A percentile compares a stretch with the other conserved stretches of the same genome.
These are phyloP conservation scores for Berberis vulgaris DNA, from an alignment of 164 flowering plant species.

Conservation along the genomic window DNA sequence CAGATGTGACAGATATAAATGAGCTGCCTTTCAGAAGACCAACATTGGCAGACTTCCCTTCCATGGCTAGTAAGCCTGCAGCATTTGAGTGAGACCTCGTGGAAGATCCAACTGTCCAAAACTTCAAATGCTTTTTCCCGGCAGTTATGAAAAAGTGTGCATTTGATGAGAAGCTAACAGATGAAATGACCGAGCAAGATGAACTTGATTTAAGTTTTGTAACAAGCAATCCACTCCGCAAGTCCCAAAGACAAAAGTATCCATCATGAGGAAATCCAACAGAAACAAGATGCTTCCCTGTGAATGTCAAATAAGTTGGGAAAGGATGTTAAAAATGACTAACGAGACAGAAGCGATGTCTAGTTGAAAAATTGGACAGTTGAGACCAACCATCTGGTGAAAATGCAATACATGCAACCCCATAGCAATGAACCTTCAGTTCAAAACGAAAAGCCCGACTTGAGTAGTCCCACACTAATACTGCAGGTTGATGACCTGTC, in stretches of 20 bases:
- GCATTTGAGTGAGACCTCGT: conserved; percentile 23
- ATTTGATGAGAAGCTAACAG: conserved; percentile 54
- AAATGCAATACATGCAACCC: conserved; percentile 58
- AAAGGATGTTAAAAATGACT: neutral
- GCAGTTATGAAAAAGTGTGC: conserved; percentile 46
- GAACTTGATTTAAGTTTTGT: conserved; percentile 55
- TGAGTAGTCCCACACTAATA: conserved; percentile 50
- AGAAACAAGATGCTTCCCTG: conserved; percentile 62
- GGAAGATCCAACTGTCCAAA: conserved; percentile 44
- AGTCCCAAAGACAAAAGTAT: conserved; percentile 62
- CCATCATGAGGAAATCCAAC: conserved; percentile 59
- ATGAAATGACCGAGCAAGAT: conserved; percentile 33
- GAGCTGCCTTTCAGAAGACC: conserved; percentile 44
- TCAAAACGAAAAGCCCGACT: conserved; percentile 36
- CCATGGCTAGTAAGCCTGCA: conserved; percentile 20
- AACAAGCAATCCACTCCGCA: conserved; percentile 35
- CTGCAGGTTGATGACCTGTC: conserved; percentile 67
- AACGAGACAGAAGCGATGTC: neutral
- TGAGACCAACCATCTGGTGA: conserved; percentile 63
- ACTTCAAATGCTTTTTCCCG: conserved; percentile 62
- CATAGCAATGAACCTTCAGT: conserved; percentile 58
- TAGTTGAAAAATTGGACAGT: conserved; percentile 3
- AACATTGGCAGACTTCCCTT: conserved; percentile 45
- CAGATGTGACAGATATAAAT: conserved; percentile 41
- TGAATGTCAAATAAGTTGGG: neutral